Conservation (phyloP, 495 filamentous ascomycete species). For the Penicillium robsamsonii region DNA sequence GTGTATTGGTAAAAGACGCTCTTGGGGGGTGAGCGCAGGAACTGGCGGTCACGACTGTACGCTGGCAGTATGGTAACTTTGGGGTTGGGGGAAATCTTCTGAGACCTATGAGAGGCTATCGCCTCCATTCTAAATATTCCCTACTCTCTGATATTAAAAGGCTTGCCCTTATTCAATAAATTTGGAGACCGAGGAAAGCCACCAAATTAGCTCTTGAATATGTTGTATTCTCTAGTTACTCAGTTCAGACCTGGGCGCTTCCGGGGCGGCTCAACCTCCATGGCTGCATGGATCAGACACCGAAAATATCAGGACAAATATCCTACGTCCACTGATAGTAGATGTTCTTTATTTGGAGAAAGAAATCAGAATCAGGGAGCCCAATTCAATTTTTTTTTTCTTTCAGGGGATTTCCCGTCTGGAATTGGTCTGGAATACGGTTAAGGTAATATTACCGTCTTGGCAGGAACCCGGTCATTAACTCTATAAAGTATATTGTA, state of each 20-base stretch:
- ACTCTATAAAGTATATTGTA: not conserved
- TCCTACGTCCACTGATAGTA: not conserved
- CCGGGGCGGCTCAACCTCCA: not conserved
- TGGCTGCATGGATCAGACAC: conserved; percentile 2
- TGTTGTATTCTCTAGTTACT: not conserved
- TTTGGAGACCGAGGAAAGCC: not conserved
- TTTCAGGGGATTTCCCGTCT: conserved; percentile 21
- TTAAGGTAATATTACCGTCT: conserved; percentile 30
- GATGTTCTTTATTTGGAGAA: not conserved
- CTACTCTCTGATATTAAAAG: not conserved
- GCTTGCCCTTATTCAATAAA: not conserved
- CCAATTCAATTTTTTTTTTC: conserved; percentile 1
- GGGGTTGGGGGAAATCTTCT: conserved; percentile 8
- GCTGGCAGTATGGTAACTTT: not conserved
- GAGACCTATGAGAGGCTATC: not conserved
- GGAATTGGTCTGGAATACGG: conserved; percentile 31
- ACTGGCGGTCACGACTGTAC: conserved; percentile 17
- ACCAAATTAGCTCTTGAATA: not conserved
- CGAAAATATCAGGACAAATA: not conserved
- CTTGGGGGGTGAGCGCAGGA: conserved; percentile 1
- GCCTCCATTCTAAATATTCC: not conserved
- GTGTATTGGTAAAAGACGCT: conserved; percentile 21
- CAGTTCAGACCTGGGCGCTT: conserved; percentile 4
- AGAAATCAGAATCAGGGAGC: not conserved
- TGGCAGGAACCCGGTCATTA: conserved; percentile 14